phyloP scores from a whole-genome alignment of 176 grass and related monocot genomes.

The Phyllostachys edulis region DNA sequence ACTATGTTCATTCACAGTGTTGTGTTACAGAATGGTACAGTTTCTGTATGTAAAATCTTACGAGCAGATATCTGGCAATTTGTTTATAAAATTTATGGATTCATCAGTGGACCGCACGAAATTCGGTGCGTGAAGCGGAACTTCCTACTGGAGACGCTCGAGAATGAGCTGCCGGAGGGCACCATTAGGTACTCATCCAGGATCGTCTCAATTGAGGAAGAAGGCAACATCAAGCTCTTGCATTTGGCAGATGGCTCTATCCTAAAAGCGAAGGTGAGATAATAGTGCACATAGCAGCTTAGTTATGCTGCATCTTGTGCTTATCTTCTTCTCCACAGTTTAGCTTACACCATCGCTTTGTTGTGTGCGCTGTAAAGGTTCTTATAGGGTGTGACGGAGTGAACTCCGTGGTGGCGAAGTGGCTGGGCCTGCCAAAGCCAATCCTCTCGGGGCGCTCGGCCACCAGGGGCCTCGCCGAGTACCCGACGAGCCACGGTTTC shows the following conservation, averaged over 20 bases:
- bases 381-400: slow-evolving; percentile 56
- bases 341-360: neutral
- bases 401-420: slow-evolving; percentile 58
- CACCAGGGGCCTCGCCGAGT: slow-evolving; percentile 45
- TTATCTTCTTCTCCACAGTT: neutral
- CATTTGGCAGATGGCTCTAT: slow-evolving; percentile 70
- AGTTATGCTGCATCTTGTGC: neutral
- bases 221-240: slow-evolving; percentile 48
- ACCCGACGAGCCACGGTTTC: slow-evolving; percentile 53
- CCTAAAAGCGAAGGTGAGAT: slow-evolving; percentile 60
- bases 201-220: slow-evolving; percentile 57
- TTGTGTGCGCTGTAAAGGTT: slow-evolving; percentile 29
- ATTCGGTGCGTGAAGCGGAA: slow-evolving; percentile 60
- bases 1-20: neutral
- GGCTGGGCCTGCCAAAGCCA: slow-evolving; percentile 49
- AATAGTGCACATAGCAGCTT: too few species aligned
- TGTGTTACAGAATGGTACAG: neutral
- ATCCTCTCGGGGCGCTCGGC: slow-evolving; percentile 32
- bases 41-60: neutral
- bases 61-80: neutral
- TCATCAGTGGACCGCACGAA: slow-evolving; percentile 53
- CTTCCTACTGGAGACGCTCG: slow-evolving; percentile 58
- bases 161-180: slow-evolving; percentile 52
- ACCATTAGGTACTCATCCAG: slow-evolving; percentile 80
- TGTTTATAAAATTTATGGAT: neutral